A percentile compares a stretch with the other conserved stretches of the same genome.
Evolutionary conservation across 768 basidiomycete species (phyloP).

Genomic region (Tricholoma bakamatsutake): DNA sequence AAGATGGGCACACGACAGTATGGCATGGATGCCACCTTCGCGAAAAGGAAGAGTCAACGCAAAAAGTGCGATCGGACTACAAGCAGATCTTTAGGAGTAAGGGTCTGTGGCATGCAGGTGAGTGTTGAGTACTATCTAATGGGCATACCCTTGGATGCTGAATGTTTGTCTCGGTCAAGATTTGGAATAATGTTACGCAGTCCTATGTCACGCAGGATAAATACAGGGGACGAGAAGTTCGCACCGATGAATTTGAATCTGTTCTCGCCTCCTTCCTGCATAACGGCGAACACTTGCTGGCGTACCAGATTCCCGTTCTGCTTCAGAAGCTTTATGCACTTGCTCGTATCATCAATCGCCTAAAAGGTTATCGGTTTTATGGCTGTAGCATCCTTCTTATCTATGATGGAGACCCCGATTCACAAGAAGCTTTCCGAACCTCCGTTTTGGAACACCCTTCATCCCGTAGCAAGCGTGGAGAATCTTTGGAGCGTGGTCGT

Average conservation of each 20-base stretch:
- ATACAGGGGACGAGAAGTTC: constrained; percentile 89
- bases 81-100: constrained; percentile 82
- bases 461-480: constrained; percentile 68
- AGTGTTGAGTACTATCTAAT: constrained; percentile 23
- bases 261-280: constrained; percentile 80
- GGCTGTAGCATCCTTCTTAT: constrained; percentile 95
- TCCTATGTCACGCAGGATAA: constrained; percentile 93
- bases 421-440: constrained; percentile 68
- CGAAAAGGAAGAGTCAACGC: constrained; percentile 97
- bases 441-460: constrained; percentile 60
- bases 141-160: constrained; percentile 1
- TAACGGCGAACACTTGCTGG: constrained; percentile 78
- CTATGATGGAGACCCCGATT: constrained; percentile 91
- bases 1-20: constrained; percentile 99
- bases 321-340: constrained; percentile 92
- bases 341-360: constrained; percentile 80
- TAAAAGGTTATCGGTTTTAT: constrained; percentile 97
- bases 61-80: constrained; percentile 98
- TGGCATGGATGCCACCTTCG: constrained; percentile 86
- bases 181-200: constrained; percentile 84
- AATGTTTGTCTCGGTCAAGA: constrained; percentile 39
- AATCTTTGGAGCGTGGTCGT: constrained; percentile 61
- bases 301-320: constrained; percentile 88
- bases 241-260: constrained; percentile 76
- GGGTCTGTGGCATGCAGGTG: constrained; percentile 99